Percentiles rank a stretch among this genome's conserved stretches.
phyloP scores from a whole-genome alignment of 345 rosid species.

The Draba incana region DNA sequence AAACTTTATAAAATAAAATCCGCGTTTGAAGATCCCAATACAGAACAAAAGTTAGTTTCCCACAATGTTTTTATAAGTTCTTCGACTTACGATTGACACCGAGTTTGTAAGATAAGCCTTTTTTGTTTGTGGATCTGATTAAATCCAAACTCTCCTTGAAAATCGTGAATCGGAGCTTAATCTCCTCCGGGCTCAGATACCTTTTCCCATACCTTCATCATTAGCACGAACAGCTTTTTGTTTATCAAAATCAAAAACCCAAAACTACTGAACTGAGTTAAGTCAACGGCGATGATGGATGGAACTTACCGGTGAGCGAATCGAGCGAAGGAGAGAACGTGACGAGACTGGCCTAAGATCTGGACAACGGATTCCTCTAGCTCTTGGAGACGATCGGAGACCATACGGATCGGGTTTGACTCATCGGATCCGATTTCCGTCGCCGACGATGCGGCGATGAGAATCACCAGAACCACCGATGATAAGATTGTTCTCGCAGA shows the following conservation, averaged over 20 bases:
- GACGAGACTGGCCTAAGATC: slow-evolving; percentile 64
- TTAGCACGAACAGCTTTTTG: not conserved
- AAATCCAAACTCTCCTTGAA: slow-evolving; percentile 75
- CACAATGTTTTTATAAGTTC: not conserved
- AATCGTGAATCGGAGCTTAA: slow-evolving; percentile 67
- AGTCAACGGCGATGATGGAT: not conserved
- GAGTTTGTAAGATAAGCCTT: slow-evolving; percentile 67
- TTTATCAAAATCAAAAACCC: not conserved
- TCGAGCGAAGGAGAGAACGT: slow-evolving; percentile 71
- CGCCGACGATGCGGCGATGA: slow-evolving; percentile 44
- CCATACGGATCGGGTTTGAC: slow-evolving; percentile 67
- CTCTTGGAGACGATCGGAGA: slow-evolving; percentile 61
- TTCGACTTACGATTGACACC: slow-evolving; percentile 66
- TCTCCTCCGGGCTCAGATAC: slow-evolving; percentile 71
- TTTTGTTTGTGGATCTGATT: slow-evolving; percentile 74
- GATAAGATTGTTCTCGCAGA: slow-evolving; percentile 37
- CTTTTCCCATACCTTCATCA: slow-evolving; percentile 66
- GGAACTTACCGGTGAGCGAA: slow-evolving; percentile 62
- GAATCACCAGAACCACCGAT: slow-evolving; percentile 44
- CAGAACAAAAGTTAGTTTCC: not conserved
- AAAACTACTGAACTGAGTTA: not conserved
- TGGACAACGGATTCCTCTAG: slow-evolving; percentile 56
- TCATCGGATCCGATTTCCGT: slow-evolving; percentile 58
- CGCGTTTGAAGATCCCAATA: slow-evolving; percentile 14
- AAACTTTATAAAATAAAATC: not conserved